Percentiles rank a stretch among this genome's conserved stretches.
Conservation (phyloP, 345 rosid genomes). For the Cardiospermum halicacabum region DNA sequence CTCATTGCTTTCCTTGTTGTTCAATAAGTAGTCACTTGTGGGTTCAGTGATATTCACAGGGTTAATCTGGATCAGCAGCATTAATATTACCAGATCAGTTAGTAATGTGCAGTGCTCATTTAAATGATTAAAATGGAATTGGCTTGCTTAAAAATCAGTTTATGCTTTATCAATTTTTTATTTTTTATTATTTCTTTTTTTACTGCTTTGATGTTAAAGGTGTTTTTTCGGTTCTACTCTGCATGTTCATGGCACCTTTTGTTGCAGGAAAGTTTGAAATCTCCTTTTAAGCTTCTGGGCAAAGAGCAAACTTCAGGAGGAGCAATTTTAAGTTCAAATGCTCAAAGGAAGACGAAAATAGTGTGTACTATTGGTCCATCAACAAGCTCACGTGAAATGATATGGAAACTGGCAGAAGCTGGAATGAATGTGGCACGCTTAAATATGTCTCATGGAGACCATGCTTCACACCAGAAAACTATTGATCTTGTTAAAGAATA, state of each 20-base stretch:
- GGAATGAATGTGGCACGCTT: conserved; percentile 97
- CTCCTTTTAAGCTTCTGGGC: conserved; percentile 28
- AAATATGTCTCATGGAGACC: conserved; percentile 98
- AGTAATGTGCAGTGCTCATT: background rate
- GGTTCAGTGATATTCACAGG: background rate
- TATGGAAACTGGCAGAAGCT: conserved; percentile 89
- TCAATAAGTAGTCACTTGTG: background rate
- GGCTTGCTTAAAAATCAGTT: background rate
- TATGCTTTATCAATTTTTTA: background rate
- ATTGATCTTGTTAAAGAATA: conserved; percentile 88
- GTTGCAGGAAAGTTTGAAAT: conserved; percentile 38
- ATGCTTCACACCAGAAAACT: conserved; percentile 80
- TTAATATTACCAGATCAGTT: background rate
- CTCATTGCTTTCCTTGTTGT: background rate
- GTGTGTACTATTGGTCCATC: conserved; percentile 97
- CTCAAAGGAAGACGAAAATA: conserved; percentile 76
- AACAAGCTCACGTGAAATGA: conserved; percentile 89
- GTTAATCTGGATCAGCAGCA: background rate
- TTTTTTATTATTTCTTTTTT: no score
- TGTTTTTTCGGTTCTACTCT: background rate
- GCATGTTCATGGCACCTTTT: background rate
- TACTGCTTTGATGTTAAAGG: no score
- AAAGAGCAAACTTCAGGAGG: conserved; percentile 25
- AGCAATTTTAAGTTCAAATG: conserved; percentile 28
- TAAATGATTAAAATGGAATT: background rate